Evolutionary conservation across 139 green algal genomes (phyloP), one percentile per base, ranked within the genome.

Genomic region (Micractinium sp.): DNA sequence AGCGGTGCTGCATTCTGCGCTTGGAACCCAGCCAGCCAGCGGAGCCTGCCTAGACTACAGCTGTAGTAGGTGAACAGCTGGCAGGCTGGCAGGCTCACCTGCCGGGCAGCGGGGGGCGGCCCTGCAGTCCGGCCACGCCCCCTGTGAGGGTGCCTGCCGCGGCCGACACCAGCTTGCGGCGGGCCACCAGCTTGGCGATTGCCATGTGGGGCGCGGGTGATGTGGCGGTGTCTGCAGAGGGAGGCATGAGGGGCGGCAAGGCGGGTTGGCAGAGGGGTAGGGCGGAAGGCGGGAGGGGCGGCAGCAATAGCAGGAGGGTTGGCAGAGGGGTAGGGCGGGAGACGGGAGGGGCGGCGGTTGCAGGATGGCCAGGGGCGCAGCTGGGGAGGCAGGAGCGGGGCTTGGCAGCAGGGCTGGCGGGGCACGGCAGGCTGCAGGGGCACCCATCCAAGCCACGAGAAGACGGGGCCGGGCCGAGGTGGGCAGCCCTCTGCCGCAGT

Each of bases 181-280:
- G 85, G 7, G 56, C 74, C 4, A 75, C 69, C 16, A 89, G 76
- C 56, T 66, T 79, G 53, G 85, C 63, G 4, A 84, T 75, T n/a
- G 88, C 73, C 67, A 78, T 63, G 76, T 89, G 75, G 9, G 73
- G 47, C 0, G 90, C 87, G 2, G 90, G 87, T 0, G 87, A 91
- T 36, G 76, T 91, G 82, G 90, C 90, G 15, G 90, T 90, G 69
- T 92, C 90, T 83, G 80, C 66, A 53, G 79, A 60, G 19, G 47
- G 53, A 4, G n/a, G 61, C 19, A 66, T 66, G 39, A 33, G 27
- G 83, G 67, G 18, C 12, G 83, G 15, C 4, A 19, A 53, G 81
- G 14, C 31, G 31, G 31, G 31, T 0, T 61, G 19, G 81, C 35
- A 74, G 19, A 56, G 9, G 25, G 79, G 15, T 63, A 13, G 5